phyloP scores from a whole-genome alignment of 805 yeast species.

The Yamadazyma insecticola region DNA sequence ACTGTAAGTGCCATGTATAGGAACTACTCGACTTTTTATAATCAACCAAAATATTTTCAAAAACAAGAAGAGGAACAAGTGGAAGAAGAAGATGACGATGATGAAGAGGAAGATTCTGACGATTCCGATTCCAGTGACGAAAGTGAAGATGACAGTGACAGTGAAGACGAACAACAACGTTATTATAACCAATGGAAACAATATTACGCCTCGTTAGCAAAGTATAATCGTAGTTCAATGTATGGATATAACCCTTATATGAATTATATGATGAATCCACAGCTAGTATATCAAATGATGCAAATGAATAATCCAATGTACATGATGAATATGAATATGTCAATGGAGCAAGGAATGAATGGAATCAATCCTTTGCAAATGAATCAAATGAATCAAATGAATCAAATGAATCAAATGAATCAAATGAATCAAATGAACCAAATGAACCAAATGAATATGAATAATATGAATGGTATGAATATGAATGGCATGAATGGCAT shows the following conservation, averaged over 20 bases:
- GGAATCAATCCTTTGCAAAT: neutral
- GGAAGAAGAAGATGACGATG: constrained; percentile 6
- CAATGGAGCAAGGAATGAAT: constrained; percentile 1
- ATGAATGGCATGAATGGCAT: constrained; percentile 4
- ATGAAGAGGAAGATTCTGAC: constrained; percentile 8
- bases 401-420: constrained; percentile 5
- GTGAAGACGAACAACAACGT: constrained; percentile 8
- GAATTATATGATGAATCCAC: constrained; percentile 7
- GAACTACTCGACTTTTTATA: constrained; percentile 2
- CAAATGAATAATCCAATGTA: constrained; percentile 6
- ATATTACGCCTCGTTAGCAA: constrained; percentile 29
- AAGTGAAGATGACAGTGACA: constrained; percentile 7
- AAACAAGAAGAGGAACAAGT: constrained; percentile 6
- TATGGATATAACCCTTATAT: too few relatives aligned
- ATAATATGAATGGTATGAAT: neutral
- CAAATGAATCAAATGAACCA: constrained; percentile 12
- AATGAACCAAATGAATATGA: constrained; percentile 14
- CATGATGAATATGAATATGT: constrained; percentile 3
- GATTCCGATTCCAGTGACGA: constrained; percentile 9
- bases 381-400: constrained; percentile 2
- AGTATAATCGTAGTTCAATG: constrained; percentile 13
- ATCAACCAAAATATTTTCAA: constrained; percentile 1
- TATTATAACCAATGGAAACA: constrained; percentile 33
- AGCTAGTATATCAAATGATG: constrained; percentile 7
- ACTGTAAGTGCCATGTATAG: neutral